A percentile compares a stretch with the other conserved stretches of the same genome.
phyloP scores from a whole-genome alignment of 345 rosid species.

The Euphorbia pulcherrima region DNA sequence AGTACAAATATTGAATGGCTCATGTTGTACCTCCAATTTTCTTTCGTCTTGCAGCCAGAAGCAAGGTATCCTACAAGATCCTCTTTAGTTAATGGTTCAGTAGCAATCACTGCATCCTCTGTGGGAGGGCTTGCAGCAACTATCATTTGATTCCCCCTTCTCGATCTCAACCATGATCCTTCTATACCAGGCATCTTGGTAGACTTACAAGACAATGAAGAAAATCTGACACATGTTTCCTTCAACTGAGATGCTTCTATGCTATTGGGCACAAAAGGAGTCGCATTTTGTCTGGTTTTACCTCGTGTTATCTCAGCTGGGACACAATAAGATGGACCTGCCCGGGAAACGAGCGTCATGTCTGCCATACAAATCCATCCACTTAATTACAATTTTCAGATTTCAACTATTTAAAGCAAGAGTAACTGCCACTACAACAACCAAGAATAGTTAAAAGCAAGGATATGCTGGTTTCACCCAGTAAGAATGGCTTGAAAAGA shows the following conservation, averaged over 20 bases:
- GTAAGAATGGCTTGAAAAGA: background rate
- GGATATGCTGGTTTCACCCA: background rate
- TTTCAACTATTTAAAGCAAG: background rate
- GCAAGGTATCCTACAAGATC: constrained; percentile 88
- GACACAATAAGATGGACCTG: constrained; percentile 41
- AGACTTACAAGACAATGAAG: constrained; percentile 35
- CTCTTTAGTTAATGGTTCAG: constrained; percentile 85
- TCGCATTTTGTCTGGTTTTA: constrained; percentile 30
- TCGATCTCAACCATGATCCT: constrained; percentile 24
- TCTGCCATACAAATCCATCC: constrained; percentile 20
- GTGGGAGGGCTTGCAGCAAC: constrained; percentile 95
- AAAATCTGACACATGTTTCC: constrained; percentile 30
- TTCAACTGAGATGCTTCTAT: constrained; percentile 35
- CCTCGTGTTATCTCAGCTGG: constrained; percentile 29
- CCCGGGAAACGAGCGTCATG: constrained; percentile 63
- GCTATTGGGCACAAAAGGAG: constrained; percentile 23
- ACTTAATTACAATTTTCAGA: constrained; percentile 7
- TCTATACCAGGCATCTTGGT: constrained; percentile 27
- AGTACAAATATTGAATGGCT: background rate
- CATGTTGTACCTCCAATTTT: constrained; percentile 69
- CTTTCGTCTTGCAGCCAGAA: constrained; percentile 94
- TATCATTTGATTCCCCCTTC: constrained; percentile 44
- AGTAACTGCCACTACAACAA: background rate
- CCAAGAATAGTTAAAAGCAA: background rate
- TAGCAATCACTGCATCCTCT: constrained; percentile 62